A percentile compares a stretch with the other conserved stretches of the same genome.
These are phyloP conservation scores for Hemisphaericaspora lyxosophila DNA, from an alignment of 1,139 yeast species.

Conservation along the genomic window DNA sequence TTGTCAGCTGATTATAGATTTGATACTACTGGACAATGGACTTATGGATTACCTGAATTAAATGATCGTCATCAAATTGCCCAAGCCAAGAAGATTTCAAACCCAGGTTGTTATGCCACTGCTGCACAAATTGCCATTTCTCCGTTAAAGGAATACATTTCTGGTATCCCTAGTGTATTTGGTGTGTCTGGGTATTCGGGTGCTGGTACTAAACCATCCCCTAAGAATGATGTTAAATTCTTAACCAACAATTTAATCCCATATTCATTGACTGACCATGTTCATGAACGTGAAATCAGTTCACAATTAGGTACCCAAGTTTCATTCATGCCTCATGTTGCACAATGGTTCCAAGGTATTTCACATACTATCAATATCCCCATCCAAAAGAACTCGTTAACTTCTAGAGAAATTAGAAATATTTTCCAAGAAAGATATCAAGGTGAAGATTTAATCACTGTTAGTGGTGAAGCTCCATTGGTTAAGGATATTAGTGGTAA, in stretches of 20 bases:
- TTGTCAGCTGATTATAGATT: constrained; percentile 95
- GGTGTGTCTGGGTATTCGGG: constrained; percentile 99
- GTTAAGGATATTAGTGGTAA: constrained; percentile 90
- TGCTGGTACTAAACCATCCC: constrained; percentile 98
- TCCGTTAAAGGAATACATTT: constrained; percentile 65
- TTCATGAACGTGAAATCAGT: constrained; percentile 92
- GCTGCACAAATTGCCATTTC: constrained; percentile 94
- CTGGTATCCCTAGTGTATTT: constrained; percentile 78
- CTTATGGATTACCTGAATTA: constrained; percentile 87
- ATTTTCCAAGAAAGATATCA: constrained; percentile 86
- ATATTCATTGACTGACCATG: constrained; percentile 92
- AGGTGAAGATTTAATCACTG: constrained; percentile 81
- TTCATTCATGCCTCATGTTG: constrained; percentile 95
- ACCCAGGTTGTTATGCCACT: constrained; percentile 99
- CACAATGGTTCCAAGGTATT: constrained; percentile 99
- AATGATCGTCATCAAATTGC: constrained; percentile 66
- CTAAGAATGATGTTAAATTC: constrained; percentile 80
- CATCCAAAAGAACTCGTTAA: constrained; percentile 63
- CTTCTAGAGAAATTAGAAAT: constrained; percentile 80
- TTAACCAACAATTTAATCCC: constrained; percentile 86
- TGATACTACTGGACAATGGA: constrained; percentile 85
- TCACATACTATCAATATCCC: constrained; percentile 91
- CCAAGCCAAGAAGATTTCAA: constrained; percentile 79
- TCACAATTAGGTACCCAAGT: constrained; percentile 73
- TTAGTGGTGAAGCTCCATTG: constrained; percentile 87